Evolutionary conservation across 2,329 filamentous ascomycete genomes (phyloP), one percentile per base, ranked within the genome.

Genomic region (Colletotrichum paranaense): DNA sequence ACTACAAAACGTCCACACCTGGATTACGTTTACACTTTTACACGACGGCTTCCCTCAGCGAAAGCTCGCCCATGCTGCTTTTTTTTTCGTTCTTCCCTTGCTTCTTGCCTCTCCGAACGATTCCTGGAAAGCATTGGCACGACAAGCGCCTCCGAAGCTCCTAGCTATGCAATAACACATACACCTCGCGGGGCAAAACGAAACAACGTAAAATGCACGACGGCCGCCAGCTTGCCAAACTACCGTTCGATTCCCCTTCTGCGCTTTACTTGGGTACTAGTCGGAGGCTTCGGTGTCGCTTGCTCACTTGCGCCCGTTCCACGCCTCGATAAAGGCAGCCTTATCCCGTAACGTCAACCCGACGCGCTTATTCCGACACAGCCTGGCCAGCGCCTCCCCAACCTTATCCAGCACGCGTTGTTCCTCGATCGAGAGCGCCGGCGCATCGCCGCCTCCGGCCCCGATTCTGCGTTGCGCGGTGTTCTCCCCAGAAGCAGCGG

Each of bases 311-410:
- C 74, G 66, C 14, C 84, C 85, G 9, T 80, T 82, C 83, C 88
- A 96, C 35, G 92, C 91, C 67, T 92, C 88, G 32, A 97, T 88
- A 82, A 99, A 99, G 6, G 91, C 90, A 28, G 88, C 85, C 86
- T 99, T 99, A 74, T 98, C 95, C 78, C 88, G 86, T 68, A 97
- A 87, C 0, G 94, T 95, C 76, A 99, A 82, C 0, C 94, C 95
- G 1, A 99, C 95, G 68, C 96, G 89, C 86, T 97, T 97, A 52
- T 97, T 95, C 74, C 97, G 87, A 1, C 95, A 94, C 66, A 99
- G 82, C 66, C 96, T 86, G n/a, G 97, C 95, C 68, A 99, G 85
- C 12, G 95, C 92, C 77, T 98, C 97, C 1, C 91, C 94, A 19
- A 99, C 90, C 46, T 90, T 89, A 78, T 98, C 94, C 56, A 98